Evolutionary conservation across 805 yeast genomes (phyloP), one percentile per base, ranked within the genome.

Genomic region (Sugiyamaella smithiae): DNA sequence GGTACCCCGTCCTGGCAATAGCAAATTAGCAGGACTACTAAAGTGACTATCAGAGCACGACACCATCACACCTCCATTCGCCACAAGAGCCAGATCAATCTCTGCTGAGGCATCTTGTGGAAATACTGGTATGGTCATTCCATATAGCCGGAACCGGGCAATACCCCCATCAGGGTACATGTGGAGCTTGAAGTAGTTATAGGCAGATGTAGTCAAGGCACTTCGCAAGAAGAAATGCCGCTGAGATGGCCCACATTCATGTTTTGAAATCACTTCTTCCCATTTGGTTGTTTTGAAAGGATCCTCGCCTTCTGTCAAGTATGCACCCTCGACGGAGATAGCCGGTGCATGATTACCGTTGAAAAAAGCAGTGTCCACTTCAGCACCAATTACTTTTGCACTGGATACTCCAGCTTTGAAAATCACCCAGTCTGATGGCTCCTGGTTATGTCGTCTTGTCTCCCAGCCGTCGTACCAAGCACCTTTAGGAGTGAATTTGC

Each of bases 401-500:
- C 85, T 75, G 1, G 86, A 72, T 17, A 90, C 97, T 16, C 98
- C 98, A 65, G 88, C 73, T 63, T 80, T 77, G 65, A 90, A 69
- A 24, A 87, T 72, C 16, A 87, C 97, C 88, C 93, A 91, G 64
- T 91, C 99, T 36, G 85, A 85, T 48, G 80, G 88, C 48, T 74
- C 86, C 1, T 80, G 69, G 67, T 91, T 91, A 73, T 91, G 99
- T 68, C 99, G 78, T 65, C 97, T 77, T 9, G 98, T 91, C 68
- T 91, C 98, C 98, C 98, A 91, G 19, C 99, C 99, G 58, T 91
- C 99, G 64, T 88, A 91, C 97, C 97, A 91, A 3, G 96, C 96
- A 45, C 98, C 98, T 2, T 90, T 78, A 51, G 78, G 85, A 1
- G 83, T 80, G 66, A 88, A 90, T 59, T 78, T 75, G 24, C 89